Evolutionary conservation across 2,329 filamentous ascomycete species (phyloP).

Genomic region (Botrytis aclada): DNA sequence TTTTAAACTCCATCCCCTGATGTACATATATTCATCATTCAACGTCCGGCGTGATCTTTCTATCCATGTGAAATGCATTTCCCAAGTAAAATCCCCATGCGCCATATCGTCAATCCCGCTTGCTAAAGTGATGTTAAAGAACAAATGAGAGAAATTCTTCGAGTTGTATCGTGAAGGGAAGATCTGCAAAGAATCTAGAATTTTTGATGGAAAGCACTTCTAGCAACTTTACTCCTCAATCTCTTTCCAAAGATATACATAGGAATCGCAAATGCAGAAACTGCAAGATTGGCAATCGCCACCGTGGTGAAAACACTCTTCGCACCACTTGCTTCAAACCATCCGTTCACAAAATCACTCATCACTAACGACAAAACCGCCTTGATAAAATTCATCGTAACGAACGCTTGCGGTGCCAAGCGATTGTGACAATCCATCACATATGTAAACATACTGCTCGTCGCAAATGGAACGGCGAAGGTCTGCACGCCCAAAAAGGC

Average conservation of each 20-base stretch:
- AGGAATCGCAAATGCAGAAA: slow-evolving; percentile 29
- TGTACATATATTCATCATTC: not conserved
- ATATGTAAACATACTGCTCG: slow-evolving; percentile 41
- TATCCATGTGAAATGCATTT: not conserved
- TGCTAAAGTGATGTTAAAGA: not conserved
- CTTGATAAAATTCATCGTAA: slow-evolving; percentile 44
- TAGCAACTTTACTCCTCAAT: slow-evolving; percentile 35
- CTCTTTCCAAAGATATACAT: slow-evolving; percentile 37
- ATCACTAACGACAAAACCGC: slow-evolving; percentile 39
- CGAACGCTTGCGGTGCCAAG: slow-evolving; percentile 43
- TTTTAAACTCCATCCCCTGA: not conserved
- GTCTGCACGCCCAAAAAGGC: slow-evolving; percentile 41
- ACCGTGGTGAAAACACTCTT: slow-evolving; percentile 28
- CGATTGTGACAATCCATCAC: slow-evolving; percentile 43
- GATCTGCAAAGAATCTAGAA: slow-evolving; percentile 17
- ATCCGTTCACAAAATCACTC: slow-evolving; percentile 32
- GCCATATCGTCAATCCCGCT: not conserved
- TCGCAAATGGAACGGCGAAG: slow-evolving; percentile 40
- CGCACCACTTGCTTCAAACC: slow-evolving; percentile 33
- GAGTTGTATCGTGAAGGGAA: not conserved
- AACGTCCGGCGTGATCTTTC: no score
- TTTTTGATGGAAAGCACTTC: slow-evolving; percentile 26
- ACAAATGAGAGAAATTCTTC: not conserved
- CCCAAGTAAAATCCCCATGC: not conserved
- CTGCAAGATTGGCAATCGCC: slow-evolving; percentile 26